phyloP scores from a whole-genome alignment of 2,329 filamentous ascomycete genomes.

The Sphaerulina vaccinii region DNA sequence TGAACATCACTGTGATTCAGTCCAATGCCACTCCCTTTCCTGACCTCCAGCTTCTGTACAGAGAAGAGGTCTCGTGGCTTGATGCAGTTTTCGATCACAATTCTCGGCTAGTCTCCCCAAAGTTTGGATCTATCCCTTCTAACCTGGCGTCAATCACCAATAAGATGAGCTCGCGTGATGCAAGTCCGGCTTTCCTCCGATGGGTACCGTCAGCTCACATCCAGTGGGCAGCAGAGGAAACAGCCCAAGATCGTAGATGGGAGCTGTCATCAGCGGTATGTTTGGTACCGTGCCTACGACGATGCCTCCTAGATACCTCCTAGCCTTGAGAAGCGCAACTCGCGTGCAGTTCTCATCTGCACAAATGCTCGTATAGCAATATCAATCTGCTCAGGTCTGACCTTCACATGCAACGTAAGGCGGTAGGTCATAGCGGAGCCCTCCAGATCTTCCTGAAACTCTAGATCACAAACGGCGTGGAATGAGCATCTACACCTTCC shows the following conservation, averaged over 20 bases:
- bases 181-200: not conserved
- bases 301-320: not conserved
- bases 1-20: slow-evolving; percentile 6
- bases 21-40: not conserved
- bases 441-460: not conserved
- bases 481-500: not conserved
- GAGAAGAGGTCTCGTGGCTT: not conserved
- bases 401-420: not conserved
- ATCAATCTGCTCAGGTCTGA: not conserved
- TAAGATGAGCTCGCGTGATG: not conserved
- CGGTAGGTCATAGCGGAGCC: not conserved
- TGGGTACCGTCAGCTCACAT: not conserved
- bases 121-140: not conserved
- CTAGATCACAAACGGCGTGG: not conserved
- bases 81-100: not conserved
- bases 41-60: not conserved
- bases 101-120: not conserved
- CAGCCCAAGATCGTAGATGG: not conserved
- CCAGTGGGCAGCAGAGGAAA: not conserved
- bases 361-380: not conserved
- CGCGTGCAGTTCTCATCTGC: not conserved
- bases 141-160: not conserved
- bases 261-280: not conserved
- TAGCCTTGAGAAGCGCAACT: no score
- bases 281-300: no score